Base-by-base conservation (phyloP, 1,139 yeast genomes). In the Saccharomyces hybrid region DNA sequence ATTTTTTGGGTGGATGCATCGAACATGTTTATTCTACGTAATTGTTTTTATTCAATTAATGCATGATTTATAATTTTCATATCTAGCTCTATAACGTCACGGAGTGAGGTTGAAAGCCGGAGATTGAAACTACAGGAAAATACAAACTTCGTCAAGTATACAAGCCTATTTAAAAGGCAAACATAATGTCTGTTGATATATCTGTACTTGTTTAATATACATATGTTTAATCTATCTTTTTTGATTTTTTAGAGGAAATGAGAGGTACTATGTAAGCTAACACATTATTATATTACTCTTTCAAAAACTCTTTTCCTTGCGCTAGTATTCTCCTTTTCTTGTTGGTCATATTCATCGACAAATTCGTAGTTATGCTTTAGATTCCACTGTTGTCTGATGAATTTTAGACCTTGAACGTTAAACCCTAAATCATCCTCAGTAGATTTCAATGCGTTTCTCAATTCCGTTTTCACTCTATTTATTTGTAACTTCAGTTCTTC, bases 391-490 rank as follows among this genome's bases (percentile, higher is more conserved):
- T 79, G 81, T 66, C 82, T 84, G 58, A 87, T 73, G 63, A 81
- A 86, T 63, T 79, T 81, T 69, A 93, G 75, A 1, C 96, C 98
- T 57, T 88, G 93, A 32, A 89, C 76, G 65, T 95, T 95, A 73
- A 81, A 85, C n/a, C 97, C 98, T 55, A 93, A 76, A 57, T 80
- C 83, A 54, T 78, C 75, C 28, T 80, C 76, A 21, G 82, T 82
- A 3, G 68, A 63, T 51, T 74, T 73, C 57, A 93, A 75, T 51
- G 82, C 81, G 0, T 58, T 63, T 57, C 91, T 76, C 55, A 86
- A 69, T 61, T 81, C 82, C 16, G 70, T 66, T 65, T 82, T 85
- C 31, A 86, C 85, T 48, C 72, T 73, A n/a, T 76, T 71, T 54
- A 86, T 74, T 62, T 84, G 88, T 58, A 74, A 75, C 65, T 83